Evolutionary conservation across 371 early-diverging fungal species (phyloP).

Genomic region (Mortierella sp.): DNA sequence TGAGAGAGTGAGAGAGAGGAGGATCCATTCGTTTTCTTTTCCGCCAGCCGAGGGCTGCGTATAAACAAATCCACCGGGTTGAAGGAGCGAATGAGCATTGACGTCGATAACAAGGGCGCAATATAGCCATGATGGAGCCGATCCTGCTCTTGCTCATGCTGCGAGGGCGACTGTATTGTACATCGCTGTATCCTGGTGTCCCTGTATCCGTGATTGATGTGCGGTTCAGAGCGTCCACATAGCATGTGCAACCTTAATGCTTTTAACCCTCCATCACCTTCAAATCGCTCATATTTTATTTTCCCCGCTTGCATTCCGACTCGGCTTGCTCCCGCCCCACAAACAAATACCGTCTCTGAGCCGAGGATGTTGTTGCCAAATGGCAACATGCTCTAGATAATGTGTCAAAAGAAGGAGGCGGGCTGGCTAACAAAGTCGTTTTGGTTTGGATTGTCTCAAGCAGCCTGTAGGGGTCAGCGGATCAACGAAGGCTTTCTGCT

Average conservation of each 20-base stretch:
- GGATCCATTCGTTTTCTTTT: not conserved
- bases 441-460: not conserved
- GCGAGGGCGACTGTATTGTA: too few relatives aligned
- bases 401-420: not conserved
- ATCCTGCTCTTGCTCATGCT: not conserved
- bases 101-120: not conserved
- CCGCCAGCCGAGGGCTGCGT: not conserved
- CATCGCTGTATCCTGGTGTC: not conserved
- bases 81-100: not conserved
- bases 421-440: not conserved
- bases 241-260: not conserved
- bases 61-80: not conserved
- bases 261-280: not conserved
- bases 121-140: not conserved
- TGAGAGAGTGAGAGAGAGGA: too few relatives aligned
- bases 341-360: not conserved
- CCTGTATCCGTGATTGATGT: not conserved
- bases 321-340: conserved; percentile 13
- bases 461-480: not conserved
- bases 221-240: not conserved
- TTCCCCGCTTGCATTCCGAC: not conserved
- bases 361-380: not conserved
- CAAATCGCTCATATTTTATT: not conserved
- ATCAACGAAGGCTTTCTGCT: not conserved
- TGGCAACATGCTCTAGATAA: not conserved